Evolutionary conservation across 2,329 filamentous ascomycete genomes (phyloP).

Genomic region (Periglandula ipomoeae): DNA sequence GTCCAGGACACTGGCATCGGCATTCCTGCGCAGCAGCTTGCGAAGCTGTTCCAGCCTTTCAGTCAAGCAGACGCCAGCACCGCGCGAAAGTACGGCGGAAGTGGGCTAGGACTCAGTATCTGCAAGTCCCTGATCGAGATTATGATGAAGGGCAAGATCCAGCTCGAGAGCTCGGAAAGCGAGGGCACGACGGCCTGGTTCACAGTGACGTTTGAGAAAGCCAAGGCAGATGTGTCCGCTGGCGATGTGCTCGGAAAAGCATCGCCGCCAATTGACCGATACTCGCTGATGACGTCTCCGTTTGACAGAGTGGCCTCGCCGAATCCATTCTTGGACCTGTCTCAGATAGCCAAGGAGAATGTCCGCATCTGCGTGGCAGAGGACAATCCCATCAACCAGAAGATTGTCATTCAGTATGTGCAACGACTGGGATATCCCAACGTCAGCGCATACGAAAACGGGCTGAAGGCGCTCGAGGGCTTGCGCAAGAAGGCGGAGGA

Average conservation of each 20-base stretch:
- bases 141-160: slow-evolving; percentile 80
- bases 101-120: slow-evolving; percentile 82
- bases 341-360: slow-evolving; percentile 63
- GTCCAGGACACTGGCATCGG: slow-evolving; percentile 88
- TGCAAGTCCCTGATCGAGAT: slow-evolving; percentile 92
- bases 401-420: slow-evolving; percentile 87
- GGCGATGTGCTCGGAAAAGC: slow-evolving; percentile 39
- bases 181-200: slow-evolving; percentile 68
- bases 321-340: slow-evolving; percentile 54
- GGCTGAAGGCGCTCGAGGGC: slow-evolving; percentile 77
- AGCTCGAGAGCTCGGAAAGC: slow-evolving; percentile 67
- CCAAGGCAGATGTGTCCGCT: slow-evolving; percentile 49
- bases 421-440: slow-evolving; percentile 71
- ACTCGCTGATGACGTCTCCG: slow-evolving; percentile 19
- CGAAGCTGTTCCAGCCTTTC: slow-evolving; percentile 85
- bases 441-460: slow-evolving; percentile 85
- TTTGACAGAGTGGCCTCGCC: slow-evolving; percentile 29
- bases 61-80: slow-evolving; percentile 88
- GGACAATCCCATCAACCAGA: slow-evolving; percentile 90
- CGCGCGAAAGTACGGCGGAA: slow-evolving; percentile 83
- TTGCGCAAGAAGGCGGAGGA: slow-evolving; percentile 63
- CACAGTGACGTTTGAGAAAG: slow-evolving; percentile 77
- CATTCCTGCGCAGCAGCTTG: slow-evolving; percentile 71
- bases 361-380: slow-evolving; percentile 88
- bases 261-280: slow-evolving; percentile 26